Percentiles rank a stretch among this genome's conserved stretches.
These are phyloP conservation scores for Fonsecaea pugnacius DNA, from an alignment of 2,329 filamentous ascomycete species.

Conservation along the genomic window DNA sequence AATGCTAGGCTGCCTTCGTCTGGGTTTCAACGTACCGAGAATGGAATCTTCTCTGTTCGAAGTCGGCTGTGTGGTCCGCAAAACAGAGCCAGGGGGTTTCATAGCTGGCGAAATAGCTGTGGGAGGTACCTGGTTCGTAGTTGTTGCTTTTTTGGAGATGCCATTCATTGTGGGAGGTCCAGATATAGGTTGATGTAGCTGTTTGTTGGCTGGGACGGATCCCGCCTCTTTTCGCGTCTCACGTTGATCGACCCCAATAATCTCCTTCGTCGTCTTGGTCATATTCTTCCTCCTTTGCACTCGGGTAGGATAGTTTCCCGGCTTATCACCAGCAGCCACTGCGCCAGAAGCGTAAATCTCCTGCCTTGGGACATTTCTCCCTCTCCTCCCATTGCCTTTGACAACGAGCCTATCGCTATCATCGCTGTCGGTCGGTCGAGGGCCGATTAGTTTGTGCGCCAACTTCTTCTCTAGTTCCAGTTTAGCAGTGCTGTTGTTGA, in stretches of 20 bases:
- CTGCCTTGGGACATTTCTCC: slow-evolving; percentile 26
- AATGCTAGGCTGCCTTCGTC: slow-evolving; percentile 37
- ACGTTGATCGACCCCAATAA: slow-evolving; percentile 23
- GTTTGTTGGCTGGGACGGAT: not conserved
- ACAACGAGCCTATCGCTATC: slow-evolving; percentile 38
- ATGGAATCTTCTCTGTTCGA: slow-evolving; percentile 35
- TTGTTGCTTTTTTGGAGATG: slow-evolving; percentile 8
- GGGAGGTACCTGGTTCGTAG: slow-evolving; percentile 3
- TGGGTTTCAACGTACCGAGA: slow-evolving; percentile 34
- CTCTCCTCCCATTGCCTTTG: slow-evolving; percentile 31
- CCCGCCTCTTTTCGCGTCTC: slow-evolving; percentile 11
- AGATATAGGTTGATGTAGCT: slow-evolving; percentile 1
- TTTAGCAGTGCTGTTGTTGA: slow-evolving; percentile 28
- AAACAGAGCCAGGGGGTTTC: slow-evolving; percentile 15
- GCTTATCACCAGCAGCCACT: slow-evolving; percentile 34
- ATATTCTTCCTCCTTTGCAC: slow-evolving; percentile 34
- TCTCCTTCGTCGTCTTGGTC: slow-evolving; percentile 28
- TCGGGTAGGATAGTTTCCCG: slow-evolving; percentile 33
- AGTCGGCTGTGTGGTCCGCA: slow-evolving; percentile 21
- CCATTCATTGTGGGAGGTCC: slow-evolving; percentile 12
- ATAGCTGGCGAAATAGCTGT: slow-evolving; percentile 13
- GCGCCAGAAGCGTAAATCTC: slow-evolving; percentile 38
- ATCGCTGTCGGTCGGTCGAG: slow-evolving; percentile 35
- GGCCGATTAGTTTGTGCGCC: slow-evolving; percentile 32
- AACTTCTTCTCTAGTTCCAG: slow-evolving; percentile 33